phyloP scores from a whole-genome alignment of 1,139 yeast genomes.

The Hanseniaspora gamundiae region DNA sequence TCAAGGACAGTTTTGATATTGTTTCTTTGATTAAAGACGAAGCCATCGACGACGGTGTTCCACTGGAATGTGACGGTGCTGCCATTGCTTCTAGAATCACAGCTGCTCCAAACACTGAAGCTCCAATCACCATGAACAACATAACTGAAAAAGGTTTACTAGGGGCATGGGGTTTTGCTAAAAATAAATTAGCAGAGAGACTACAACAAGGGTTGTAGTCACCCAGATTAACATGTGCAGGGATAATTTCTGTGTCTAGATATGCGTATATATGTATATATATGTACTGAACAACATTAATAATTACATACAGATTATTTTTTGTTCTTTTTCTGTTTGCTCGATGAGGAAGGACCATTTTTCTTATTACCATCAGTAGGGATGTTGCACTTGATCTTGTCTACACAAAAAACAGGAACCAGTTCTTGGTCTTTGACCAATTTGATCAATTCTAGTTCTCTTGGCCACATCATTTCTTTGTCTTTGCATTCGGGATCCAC shows the following conservation, averaged over 20 bases:
- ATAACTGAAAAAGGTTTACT: conserved; percentile 77
- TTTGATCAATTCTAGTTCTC: conserved; percentile 48
- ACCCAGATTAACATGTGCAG: too few relatives aligned
- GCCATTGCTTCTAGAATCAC: conserved; percentile 85
- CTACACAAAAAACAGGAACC: conserved; percentile 40
- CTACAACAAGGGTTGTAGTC: conserved; percentile 49
- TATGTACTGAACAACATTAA: too few relatives aligned
- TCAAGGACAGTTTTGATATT: conserved; percentile 77
- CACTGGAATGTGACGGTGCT: conserved; percentile 80
- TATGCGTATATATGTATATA: too few relatives aligned
- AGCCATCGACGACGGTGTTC: conserved; percentile 81
- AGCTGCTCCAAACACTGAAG: conserved; percentile 60
- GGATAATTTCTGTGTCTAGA: too few relatives aligned
- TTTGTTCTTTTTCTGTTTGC: conserved; percentile 9
- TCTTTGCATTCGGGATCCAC: conserved; percentile 40
- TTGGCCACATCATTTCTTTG: conserved; percentile 55
- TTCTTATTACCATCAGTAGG: conserved; percentile 21
- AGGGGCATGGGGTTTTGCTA: conserved; percentile 84
- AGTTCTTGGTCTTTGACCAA: conserved; percentile 45
- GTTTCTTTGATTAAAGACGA: conserved; percentile 83
- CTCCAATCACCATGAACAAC: conserved; percentile 66
- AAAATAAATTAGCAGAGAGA: conserved; percentile 74
- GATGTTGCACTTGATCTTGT: conserved; percentile 32
- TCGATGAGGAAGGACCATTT: conserved; percentile 3
- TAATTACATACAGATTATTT: too few relatives aligned